Base-by-base conservation (phyloP, 805 yeast genomes). In the Suhomyces canberraensis region DNA sequence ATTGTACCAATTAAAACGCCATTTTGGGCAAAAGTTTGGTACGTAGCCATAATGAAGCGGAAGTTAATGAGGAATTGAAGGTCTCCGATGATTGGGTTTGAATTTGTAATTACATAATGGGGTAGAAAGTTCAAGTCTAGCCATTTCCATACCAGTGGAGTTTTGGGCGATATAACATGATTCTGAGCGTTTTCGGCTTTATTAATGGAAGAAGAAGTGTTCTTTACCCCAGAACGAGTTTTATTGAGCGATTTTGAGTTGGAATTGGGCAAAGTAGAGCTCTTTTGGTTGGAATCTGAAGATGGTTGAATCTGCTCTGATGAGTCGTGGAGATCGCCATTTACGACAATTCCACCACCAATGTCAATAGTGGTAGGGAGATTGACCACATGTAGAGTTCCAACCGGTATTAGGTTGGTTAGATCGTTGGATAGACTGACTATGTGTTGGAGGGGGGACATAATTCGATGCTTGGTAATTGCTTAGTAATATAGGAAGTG, bases 71-170 rank as follows among this genome's bases (percentile, higher is more conserved):
- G 61, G 39, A 73, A 74, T 4, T 61, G 55, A 17, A 79, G 44
- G 32, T 72, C 73, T 3, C 41, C 30, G 4, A 75, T 31, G 0
- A 69, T 18, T 33, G 26, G 26, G 11, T 24, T 24, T n/a, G 26
- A 8, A 5, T n/a, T 50, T 43, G 47, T 13, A 35, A 25, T 3
- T 16, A 3, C 21, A 11, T 5, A n/a, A 13, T 11, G 11, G 22
- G 13, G 22, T 22, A 31, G 33, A 35, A 4, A 66, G 51, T 75
- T 75, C 8, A 74, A 60, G 42, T 77, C 79, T 11, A 77, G 56
- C 85, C 84, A 79, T 33, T 33, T 47, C 84, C 85, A 80, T 9
- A 13, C 22, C 9, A 9, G 22, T n/a, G n/a, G 22, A 20, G 7
- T 9, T 20, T 20, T 20, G 22, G 22, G 9, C 9, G 22, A 20